Base-by-base conservation (phyloP, 2,329 filamentous ascomycete species). In the Lasiodiplodia sp. region DNA sequence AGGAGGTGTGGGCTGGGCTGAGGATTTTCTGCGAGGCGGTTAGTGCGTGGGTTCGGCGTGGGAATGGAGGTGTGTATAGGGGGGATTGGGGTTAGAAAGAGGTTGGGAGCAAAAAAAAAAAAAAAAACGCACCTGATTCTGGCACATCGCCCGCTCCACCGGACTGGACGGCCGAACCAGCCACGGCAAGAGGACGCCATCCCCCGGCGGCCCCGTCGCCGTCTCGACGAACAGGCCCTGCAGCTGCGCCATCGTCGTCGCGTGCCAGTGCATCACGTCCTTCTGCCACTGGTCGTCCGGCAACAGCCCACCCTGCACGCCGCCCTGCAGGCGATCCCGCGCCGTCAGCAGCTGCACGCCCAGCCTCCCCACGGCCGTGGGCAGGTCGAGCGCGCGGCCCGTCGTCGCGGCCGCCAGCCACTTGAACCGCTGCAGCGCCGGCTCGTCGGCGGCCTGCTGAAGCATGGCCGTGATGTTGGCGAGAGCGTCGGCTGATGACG, bases 221-320 rank as follows among this genome's bases (percentile, higher is more conserved):
- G 47, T 31, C n/a, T 69, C 67, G 8, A 70, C 64, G 8, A 72
- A 18, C 3, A 18, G 23, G 21, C 49, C 28, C 55, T 72, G 70
- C 57, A n/a, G 64, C 21, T n/a, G 66, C 68, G 14, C 72, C 65
- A 18, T 37, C 8, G 38, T 65, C 11, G 68, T 62, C 21, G 67
- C 64, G 44, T 68, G 52, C 34, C 68, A 68, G 49, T 71, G 58
- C 49, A 71, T 66, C 16, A 72, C 49, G 28, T 73, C 72, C 11
- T 31, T 7, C 55, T 73, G 67, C 72, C 72, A 73, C 56, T 68
- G 57, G 25, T 70, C 65, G 11, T 52, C 38, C 2, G 69, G 69
- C 28, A 73, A 37, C 14, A 63, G 28, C 5, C 49, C 44, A 7
- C 44, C 28, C 25, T 71, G 69, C 2, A 69, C 8, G 8, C 23